Percentiles rank a stretch among this genome's conserved stretches.
phyloP scores from a whole-genome alignment of 495 filamentous ascomycete species.

The Rostrohypoxylon terebratum region DNA sequence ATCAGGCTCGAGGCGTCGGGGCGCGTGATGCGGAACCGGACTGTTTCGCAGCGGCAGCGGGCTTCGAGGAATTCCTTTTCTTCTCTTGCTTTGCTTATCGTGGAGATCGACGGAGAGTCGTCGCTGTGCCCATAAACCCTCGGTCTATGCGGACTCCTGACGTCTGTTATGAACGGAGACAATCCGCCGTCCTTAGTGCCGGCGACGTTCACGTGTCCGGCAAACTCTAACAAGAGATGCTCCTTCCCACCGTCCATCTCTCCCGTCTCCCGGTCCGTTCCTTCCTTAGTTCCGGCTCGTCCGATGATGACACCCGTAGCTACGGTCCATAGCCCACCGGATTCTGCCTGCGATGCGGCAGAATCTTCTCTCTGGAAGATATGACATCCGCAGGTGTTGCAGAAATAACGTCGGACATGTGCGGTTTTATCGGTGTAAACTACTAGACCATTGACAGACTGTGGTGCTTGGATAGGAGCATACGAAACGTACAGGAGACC shows the following conservation, averaged over 20 bases:
- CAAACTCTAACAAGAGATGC: slow-evolving; percentile 41
- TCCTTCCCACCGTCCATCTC: slow-evolving; percentile 11
- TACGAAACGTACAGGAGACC: slow-evolving; percentile 70
- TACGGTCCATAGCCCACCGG: slow-evolving; percentile 50
- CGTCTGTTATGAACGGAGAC: slow-evolving; percentile 59
- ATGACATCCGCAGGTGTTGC: slow-evolving; percentile 74
- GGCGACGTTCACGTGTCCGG: slow-evolving; percentile 60
- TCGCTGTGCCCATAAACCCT: slow-evolving; percentile 25
- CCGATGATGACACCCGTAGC: slow-evolving; percentile 49
- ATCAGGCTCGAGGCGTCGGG: slow-evolving; percentile 46
- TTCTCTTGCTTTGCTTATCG: background rate
- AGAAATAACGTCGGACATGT: slow-evolving; percentile 69
- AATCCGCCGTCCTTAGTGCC: slow-evolving; percentile 71
- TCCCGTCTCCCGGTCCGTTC: background rate
- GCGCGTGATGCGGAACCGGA: slow-evolving; percentile 57
- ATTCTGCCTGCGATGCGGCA: too few relatives aligned
- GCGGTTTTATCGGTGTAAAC: slow-evolving; percentile 53
- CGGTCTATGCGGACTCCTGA: slow-evolving; percentile 20
- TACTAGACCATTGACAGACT: slow-evolving; percentile 54
- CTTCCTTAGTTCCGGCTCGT: background rate
- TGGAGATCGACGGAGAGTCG: slow-evolving; percentile 18
- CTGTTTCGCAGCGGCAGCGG: slow-evolving; percentile 56
- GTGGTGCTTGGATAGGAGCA: slow-evolving; percentile 51
- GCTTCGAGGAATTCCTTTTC: slow-evolving; percentile 47
- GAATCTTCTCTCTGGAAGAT: slow-evolving; percentile 56